Evolutionary conservation across 2,329 filamentous ascomycete genomes (phyloP), one percentile per base, ranked within the genome.

Genomic region (Didymellaceae sp.): DNA sequence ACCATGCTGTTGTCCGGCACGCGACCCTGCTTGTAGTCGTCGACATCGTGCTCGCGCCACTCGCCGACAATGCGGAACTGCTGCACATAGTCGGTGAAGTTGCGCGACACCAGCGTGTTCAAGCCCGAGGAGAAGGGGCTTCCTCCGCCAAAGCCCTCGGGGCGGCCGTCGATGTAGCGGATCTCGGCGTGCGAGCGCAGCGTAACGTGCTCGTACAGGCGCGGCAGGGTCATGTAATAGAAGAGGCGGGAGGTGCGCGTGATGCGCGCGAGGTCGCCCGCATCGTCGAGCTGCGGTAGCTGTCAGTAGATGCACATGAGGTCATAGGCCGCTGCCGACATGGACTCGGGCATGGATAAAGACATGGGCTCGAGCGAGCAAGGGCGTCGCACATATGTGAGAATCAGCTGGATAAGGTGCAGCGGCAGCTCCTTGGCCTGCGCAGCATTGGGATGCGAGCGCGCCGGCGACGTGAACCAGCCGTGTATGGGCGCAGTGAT

Each of bases 1-100:
- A 87, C 78, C 82, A 86, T 86, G 28, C 78, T 81, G 34, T 80
- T 83, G 69, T 86, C 84, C n/a, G 84, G 82, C 44, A 86, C 80
- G 28, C 83, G 74, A 0, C 84, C 83, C 35, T 78, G 79, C 47
- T 80, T 78, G 66, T 83, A 81, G 55, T 86, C 82, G 43, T 85
- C 80, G 17, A 81, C 60, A 43, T 83, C 81, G 41, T 77, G 71
- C 61, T 85, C 83, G 45, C 77, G 77, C 82, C 82, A 86, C 20
- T 83, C 76, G 17, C 84, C 84, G 24, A 76, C 71, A 26, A 86
- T 59, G 2, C 75, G 71, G 51, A 86, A 77, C 16, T 76, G 77
- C 52, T 76, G 75, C 16, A 86, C 80, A 37, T 86, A 76, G 13
- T 74, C 66, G 28, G 78, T 78, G 54, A 81, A 77, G 22, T 77